Evolutionary conservation across 176 grass and related monocot genomes (phyloP).

Genomic region (Eremochloa ophiuroides): DNA sequence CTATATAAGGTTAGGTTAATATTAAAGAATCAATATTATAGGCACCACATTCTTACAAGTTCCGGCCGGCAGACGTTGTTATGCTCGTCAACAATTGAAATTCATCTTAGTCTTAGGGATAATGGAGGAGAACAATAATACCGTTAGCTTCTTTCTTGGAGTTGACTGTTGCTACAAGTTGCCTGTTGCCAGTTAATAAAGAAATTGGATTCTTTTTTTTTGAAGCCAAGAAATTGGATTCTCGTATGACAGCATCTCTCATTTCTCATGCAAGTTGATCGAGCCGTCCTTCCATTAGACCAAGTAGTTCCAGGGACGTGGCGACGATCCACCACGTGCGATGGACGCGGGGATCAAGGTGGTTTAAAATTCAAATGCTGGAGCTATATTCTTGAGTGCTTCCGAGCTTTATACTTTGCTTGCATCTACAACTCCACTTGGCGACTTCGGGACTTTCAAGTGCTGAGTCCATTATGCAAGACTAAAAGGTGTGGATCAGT

Average conservation of each 20-base stretch:
- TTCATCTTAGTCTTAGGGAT: no score
- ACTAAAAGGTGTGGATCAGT: no score
- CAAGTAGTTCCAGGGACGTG: neutral
- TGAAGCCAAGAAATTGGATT: neutral
- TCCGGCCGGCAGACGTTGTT: neutral
- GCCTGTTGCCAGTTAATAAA: neutral
- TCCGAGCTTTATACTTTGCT: no score
- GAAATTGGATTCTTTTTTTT: no score
- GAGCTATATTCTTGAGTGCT: neutral
- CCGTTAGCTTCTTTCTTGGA: neutral
- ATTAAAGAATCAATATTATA: neutral
- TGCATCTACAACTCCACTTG: no score
- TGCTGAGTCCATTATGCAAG: no score
- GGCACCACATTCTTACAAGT: neutral
- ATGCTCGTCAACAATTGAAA: neutral
- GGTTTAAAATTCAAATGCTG: neutral
- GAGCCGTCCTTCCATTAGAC: neutral
- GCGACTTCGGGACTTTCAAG: no score
- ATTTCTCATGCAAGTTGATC: neutral
- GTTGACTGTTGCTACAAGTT: conserved; percentile 16
- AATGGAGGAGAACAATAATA: neutral
- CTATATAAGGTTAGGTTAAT: neutral
- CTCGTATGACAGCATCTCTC: neutral
- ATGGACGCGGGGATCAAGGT: neutral
- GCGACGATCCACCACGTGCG: neutral